phyloP scores from a whole-genome alignment of 208 protist genomes.

The Leishmania turanica region DNA sequence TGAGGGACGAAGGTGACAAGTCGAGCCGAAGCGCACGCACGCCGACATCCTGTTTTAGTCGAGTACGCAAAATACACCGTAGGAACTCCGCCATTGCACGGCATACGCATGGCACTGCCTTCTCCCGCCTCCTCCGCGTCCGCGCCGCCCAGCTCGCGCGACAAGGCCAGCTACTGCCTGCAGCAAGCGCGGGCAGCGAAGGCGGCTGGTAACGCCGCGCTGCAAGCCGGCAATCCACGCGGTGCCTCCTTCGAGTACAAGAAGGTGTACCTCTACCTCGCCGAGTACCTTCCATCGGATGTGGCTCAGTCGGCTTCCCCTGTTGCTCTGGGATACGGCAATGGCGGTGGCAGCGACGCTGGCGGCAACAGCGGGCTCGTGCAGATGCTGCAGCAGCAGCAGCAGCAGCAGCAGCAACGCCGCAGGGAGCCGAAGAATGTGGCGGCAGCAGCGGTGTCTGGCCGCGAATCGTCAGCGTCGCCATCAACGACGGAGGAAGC shows the following conservation, averaged over 20 bases:
- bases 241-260: constrained; percentile 74
- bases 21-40: neutral
- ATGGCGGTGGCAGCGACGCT: neutral
- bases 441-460: constrained; percentile 8
- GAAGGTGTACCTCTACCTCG: constrained; percentile 63
- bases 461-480: neutral
- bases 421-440: constrained; percentile 8
- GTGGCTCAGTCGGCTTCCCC: constrained; percentile 6
- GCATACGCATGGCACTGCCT: neutral
- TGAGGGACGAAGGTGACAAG: neutral
- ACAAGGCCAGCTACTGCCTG: constrained; percentile 18
- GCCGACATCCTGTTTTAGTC: neutral
- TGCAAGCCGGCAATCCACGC: constrained; percentile 41
- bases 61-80: neutral
- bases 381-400: constrained; percentile 18
- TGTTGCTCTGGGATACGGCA: neutral
- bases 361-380: constrained; percentile 19
- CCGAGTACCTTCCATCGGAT: constrained; percentile 50
- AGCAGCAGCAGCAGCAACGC: constrained; percentile 15
- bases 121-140: constrained; percentile 1
- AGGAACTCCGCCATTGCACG: neutral
- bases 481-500: neutral
- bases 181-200: constrained; percentile 50
- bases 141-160: neutral
- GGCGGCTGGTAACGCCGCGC: constrained; percentile 47